Evolutionary conservation across 257 asterid species (phyloP).

Genomic region (Cynanchum wilfordii): DNA sequence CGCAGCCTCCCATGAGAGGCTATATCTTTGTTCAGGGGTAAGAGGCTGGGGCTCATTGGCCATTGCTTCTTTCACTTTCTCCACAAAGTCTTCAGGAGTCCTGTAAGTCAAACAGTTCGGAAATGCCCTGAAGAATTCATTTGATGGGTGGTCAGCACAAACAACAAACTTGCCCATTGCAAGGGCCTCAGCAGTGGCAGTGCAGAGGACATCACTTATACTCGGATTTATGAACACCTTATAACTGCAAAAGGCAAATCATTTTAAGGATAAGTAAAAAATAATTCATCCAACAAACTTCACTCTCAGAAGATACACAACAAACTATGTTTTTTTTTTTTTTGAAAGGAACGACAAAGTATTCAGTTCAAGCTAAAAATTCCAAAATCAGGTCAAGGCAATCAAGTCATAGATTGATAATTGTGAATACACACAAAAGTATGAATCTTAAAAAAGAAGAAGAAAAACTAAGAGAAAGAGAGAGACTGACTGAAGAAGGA

Average conservation of each 20-base stretch:
- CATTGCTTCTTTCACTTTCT: slow-evolving; percentile 91
- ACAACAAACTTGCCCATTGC: slow-evolving; percentile 98
- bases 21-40: slow-evolving; percentile 70
- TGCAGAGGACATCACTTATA: slow-evolving; percentile 94
- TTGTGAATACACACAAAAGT: not conserved
- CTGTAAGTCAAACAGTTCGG: slow-evolving; percentile 90
- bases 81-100: slow-evolving; percentile 84
- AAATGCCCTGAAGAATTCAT: slow-evolving; percentile 85
- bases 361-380: not conserved
- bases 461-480: not conserved
- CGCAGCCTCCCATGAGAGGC: slow-evolving; percentile 98
- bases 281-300: not conserved
- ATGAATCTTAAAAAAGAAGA: not conserved
- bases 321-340: too few relatives aligned
- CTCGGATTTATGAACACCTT: slow-evolving; percentile 95
- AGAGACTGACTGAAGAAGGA: not conserved
- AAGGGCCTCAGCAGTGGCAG: slow-evolving; percentile 99
- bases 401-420: not conserved
- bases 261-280: slow-evolving; percentile 5
- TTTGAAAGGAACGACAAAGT: not conserved
- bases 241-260: slow-evolving; percentile 54
- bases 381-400: not conserved
- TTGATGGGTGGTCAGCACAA: slow-evolving; percentile 96
- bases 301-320: not conserved
- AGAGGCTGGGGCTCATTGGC: slow-evolving; percentile 80